Base-by-base conservation (phyloP, 2,329 filamentous ascomycete species). In the Nothophaeocryptopus gaeumannii region DNA sequence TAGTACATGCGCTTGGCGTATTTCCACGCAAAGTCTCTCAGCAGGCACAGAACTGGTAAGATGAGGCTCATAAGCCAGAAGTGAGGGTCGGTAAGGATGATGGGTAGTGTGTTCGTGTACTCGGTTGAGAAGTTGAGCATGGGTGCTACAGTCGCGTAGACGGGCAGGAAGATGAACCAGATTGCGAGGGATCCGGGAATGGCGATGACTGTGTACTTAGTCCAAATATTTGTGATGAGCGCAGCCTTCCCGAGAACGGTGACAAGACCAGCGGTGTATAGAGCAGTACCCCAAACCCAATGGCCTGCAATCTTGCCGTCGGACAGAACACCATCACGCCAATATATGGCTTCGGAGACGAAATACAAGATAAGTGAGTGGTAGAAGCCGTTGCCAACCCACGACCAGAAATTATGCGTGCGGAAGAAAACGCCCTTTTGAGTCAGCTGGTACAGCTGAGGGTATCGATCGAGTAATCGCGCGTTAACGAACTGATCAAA, bases 401-500 rank as follows among this genome's bases (percentile, higher is more conserved):
- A 99, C 32, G 89, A 84, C 69, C 84, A 85, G 73, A 97, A 99
- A 20, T 90, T 91, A 69, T 91, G 88, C 72, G 92, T 84, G 64
- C 84, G 88, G 80, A 99, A 99, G 70, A 96, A 97, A 39, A 86
- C 78, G 59, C 95, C 95, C 63, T 88, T 88, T 71, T 99, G 93
- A 37, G 90, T 92, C 57, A 97, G 83, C 57, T 86, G 84, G 72
- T 99, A 99, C 13, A 99, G 81, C 69, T 99, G 95, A 10, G 93
- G 93, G 68, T 99, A 99, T 26, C 93, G 84, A 70, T 99, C 93
- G 10, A 99, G 79, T 15, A 99, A 77, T 16, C 93, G 85, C 5
- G 95, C 93, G 36, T 90, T 96, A 65, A 99, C 90, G 72, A 95
- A 97, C 68, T 99, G 95, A 69, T 99, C 95, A 58, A 96, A 89